Evolutionary conservation across 108 stramenopile species (phyloP).

Genomic region (Stephanodiscus minutulus): DNA sequence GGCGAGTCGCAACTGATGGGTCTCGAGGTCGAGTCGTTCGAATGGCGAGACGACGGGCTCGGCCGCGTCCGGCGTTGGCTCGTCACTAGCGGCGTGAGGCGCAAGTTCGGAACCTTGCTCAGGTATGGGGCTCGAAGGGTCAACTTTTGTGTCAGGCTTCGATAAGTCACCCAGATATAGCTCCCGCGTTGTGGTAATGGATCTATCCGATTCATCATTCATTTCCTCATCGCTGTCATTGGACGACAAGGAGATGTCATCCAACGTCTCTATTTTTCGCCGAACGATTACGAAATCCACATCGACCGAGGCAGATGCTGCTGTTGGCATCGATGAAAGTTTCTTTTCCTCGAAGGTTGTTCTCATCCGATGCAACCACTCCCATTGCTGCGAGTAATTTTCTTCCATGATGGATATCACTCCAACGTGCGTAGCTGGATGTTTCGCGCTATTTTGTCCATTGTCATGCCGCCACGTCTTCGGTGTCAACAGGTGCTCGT

Average conservation of each 20-base stretch:
- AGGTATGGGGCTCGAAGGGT: background rate
- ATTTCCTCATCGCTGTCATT: slow-evolving; percentile 18
- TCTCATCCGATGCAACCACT: slow-evolving; percentile 22
- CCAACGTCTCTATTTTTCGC: slow-evolving; percentile 20
- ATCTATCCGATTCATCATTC: background rate
- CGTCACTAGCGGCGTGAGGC: background rate
- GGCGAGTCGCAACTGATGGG: slow-evolving; percentile 14
- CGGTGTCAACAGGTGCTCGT: slow-evolving; percentile 24
- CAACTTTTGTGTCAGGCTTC: slow-evolving; percentile 1
- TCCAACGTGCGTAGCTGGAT: background rate
- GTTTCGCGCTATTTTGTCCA: background rate
- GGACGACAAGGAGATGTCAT: slow-evolving; percentile 32
- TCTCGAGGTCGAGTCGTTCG: slow-evolving; percentile 24
- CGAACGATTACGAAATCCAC: slow-evolving; percentile 14
- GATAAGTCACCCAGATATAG: background rate
- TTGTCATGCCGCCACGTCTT: background rate
- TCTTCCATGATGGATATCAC: slow-evolving; percentile 25
- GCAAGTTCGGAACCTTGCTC: background rate
- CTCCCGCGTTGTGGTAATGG: background rate
- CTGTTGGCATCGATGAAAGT: background rate
- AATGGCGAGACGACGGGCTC: background rate
- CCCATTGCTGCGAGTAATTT: slow-evolving; percentile 23
- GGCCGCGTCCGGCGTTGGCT: background rate
- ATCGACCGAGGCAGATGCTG: background rate
- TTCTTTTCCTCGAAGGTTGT: background rate